Evolutionary conservation across 305 asterid genomes (phyloP).

Genomic region (Ilex paraguariensis): DNA sequence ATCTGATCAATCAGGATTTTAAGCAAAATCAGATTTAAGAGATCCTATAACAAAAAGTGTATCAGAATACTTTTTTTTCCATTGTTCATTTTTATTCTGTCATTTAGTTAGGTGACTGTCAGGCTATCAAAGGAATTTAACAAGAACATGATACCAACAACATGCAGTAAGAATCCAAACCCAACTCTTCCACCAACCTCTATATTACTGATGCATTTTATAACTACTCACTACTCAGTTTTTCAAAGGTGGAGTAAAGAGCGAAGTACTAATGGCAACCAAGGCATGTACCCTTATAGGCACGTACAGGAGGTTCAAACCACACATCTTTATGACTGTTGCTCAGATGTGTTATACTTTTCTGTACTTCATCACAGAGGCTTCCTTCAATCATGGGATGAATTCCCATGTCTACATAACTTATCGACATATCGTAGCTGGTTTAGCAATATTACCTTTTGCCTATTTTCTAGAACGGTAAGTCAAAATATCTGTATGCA

Average conservation of each 20-base stretch:
- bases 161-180: conserved; percentile 28
- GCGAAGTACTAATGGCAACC: conserved; percentile 15
- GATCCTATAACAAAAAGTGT: neutral
- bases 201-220: conserved; percentile 10
- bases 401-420: conserved; percentile 65
- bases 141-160: conserved; percentile 32
- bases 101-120: conserved; percentile 7
- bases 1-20: too few species aligned
- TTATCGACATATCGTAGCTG: conserved; percentile 53
- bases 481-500: neutral
- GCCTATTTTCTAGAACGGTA: conserved; percentile 72
- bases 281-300: neutral
- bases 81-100: conserved; percentile 16
- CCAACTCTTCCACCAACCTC: conserved; percentile 11
- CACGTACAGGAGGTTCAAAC: conserved; percentile 34
- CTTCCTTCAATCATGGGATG: conserved; percentile 76
- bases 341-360: conserved; percentile 47
- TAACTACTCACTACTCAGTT: neutral
- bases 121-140: conserved; percentile 6
- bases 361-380: conserved; percentile 55
- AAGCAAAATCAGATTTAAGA: too few species aligned
- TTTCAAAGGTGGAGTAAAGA: conserved; percentile 5
- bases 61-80: conserved; percentile 12
- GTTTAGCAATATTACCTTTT: conserved; percentile 45
- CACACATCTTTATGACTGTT: conserved; percentile 61